These are phyloP conservation scores for Fusarium subtropicale DNA, from an alignment of 2,329 filamentous ascomycete species.

Conservation along the genomic window DNA sequence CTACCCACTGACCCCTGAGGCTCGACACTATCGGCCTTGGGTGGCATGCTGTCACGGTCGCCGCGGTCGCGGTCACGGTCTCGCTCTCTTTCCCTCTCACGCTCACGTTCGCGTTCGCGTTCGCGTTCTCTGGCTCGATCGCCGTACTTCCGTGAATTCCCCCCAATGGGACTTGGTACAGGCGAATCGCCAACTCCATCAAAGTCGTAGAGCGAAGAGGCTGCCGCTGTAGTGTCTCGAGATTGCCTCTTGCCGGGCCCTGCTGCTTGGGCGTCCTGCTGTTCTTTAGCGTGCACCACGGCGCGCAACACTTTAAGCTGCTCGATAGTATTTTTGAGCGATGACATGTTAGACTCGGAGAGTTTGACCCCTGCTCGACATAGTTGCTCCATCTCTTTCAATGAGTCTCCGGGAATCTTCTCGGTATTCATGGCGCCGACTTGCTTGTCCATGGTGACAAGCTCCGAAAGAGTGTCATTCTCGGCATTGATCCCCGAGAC, in stretches of 20 bases:
- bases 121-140: conserved; percentile 55
- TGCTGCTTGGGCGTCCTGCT: conserved; percentile 51
- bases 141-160: conserved; percentile 52
- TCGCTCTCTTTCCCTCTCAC: conserved; percentile 52
- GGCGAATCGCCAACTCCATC: conserved; percentile 60
- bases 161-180: conserved; percentile 57
- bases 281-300: conserved; percentile 58
- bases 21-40: conserved; percentile 68
- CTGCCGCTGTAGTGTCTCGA: conserved; percentile 45
- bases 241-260: conserved; percentile 49
- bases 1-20: conserved; percentile 59
- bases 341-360: conserved; percentile 54
- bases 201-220: conserved; percentile 58
- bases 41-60: conserved; percentile 58
- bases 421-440: conserved; percentile 55
- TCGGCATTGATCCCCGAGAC: conserved; percentile 57
- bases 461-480: conserved; percentile 55
- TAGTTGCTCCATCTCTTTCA: conserved; percentile 58
- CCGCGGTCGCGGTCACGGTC: conserved; percentile 52
- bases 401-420: conserved; percentile 52
- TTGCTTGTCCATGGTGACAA: conserved; percentile 57
- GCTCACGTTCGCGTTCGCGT: conserved; percentile 50
- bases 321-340: conserved; percentile 55
- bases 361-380: conserved; percentile 58
- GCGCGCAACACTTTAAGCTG: conserved; percentile 58